Conservation (phyloP, 164 flowering plant genomes). For the Annona squamosa region DNA sequence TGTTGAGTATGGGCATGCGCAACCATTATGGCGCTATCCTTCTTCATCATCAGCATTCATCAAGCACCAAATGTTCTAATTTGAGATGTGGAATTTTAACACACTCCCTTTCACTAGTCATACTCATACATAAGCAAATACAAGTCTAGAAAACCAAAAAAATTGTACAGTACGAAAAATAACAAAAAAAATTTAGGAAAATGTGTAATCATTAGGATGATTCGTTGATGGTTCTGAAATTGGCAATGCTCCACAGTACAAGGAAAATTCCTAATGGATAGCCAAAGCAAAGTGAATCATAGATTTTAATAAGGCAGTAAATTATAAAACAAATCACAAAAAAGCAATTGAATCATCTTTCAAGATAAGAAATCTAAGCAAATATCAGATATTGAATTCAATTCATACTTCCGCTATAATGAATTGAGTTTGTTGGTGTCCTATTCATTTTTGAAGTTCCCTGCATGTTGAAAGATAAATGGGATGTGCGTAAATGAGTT, state of each 20-base stretch:
- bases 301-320: background rate
- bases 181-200: background rate
- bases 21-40: too few relatives aligned
- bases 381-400: background rate
- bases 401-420: constrained; percentile 23
- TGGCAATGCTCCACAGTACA: background rate
- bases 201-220: background rate
- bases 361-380: background rate
- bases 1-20: too few relatives aligned
- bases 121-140: background rate
- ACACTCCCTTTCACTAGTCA: too few relatives aligned
- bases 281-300: background rate
- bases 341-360: background rate
- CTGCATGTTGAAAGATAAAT: constrained; percentile 20
- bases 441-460: constrained; percentile 25
- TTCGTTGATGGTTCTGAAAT: background rate
- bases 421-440: constrained; percentile 16
- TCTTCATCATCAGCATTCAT: too few relatives aligned
- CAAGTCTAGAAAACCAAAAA: background rate
- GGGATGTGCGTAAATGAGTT: background rate
- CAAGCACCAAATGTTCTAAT: too few relatives aligned
- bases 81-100: too few relatives aligned
- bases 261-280: background rate
- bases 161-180: background rate
- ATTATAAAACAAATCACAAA: background rate